Evolutionary conservation across 2,329 filamentous ascomycete genomes (phyloP), one percentile per base, ranked within the genome.

Genomic region (Trichoderma gracile): DNA sequence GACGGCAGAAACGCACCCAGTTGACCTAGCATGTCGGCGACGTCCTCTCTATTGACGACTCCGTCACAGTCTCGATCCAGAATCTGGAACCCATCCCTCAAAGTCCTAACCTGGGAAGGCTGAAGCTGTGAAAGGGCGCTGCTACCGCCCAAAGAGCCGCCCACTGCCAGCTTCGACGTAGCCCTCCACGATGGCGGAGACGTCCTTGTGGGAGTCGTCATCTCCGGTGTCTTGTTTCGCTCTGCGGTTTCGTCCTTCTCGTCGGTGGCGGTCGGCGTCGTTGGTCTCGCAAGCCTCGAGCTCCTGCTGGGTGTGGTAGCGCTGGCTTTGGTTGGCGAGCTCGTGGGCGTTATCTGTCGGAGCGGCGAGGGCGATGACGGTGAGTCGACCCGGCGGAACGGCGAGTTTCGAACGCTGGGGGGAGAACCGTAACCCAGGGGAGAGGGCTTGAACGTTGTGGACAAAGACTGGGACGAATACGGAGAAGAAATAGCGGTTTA

Each of bases 51-150:
- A 69, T 89, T 90, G 67, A 99, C 89, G 57, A 86, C 81, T 19
- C 94, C 93, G 72, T 95, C 92, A 72, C 92, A 93, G 76, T 95
- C 89, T 66, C 92, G 85, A 76, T 98, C 95, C 53, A 99, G 83
- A 65, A 97, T 93, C 76, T 96, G 92, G 76, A 98, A 99, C 0
- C 90, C 92, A 74, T 98, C 94, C 66, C 95, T 87, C 77, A 99
- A 85, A 71, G 92, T 91, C 72, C 93, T 87, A 42, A 97, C 87
- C 71, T 97, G 92, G 3, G 91, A 83, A 2, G 92, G 88, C 43
- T 94, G 90, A 47, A 98, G 78, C 72, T 91, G 89, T 3, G 89
- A 88, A 50, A 93, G 80, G 15, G 87, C 81, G 70, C 83, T 86
- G 40, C 81, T 80, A 61, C 79, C 76, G 4, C 75, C 76, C 46